These are phyloP conservation scores for Echites panduratus DNA, from an alignment of 257 asterid genomes.

Conservation along the genomic window DNA sequence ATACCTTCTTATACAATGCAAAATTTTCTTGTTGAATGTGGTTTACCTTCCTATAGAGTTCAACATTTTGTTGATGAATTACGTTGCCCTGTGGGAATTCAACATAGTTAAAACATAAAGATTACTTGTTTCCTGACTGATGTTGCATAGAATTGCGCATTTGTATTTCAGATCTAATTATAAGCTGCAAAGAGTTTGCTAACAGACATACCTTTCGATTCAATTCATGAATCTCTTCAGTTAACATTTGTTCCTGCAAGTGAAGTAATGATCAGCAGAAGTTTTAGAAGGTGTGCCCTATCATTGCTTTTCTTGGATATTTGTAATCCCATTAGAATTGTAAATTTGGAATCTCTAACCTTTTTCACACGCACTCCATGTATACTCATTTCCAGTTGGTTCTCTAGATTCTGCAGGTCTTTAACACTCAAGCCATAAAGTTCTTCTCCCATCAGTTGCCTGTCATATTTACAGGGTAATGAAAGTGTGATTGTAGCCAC, in stretches of 20 bases:
- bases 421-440: slow-evolving; percentile 54
- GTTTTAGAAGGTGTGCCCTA: background rate
- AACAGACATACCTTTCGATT: slow-evolving; percentile 43
- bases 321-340: background rate
- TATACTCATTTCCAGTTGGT: slow-evolving; percentile 64
- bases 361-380: slow-evolving; percentile 56
- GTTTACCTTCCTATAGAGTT: slow-evolving; percentile 79
- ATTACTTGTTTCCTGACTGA: background rate
- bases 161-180: background rate
- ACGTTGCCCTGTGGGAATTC: slow-evolving; percentile 41
- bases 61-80: slow-evolving; percentile 70
- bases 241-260: too few species aligned
- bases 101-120: background rate
- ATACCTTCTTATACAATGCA: slow-evolving; percentile 46
- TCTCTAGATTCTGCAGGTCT: slow-evolving; percentile 62
- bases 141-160: background rate
- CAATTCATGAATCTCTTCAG: too few species aligned
- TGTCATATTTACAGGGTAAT: slow-evolving; percentile 20
- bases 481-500: background rate
- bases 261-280: slow-evolving; percentile 12
- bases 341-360: slow-evolving; percentile 26
- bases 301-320: background rate
- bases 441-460: slow-evolving; percentile 83
- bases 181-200: background rate
- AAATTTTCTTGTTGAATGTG: slow-evolving; percentile 43